Conservation (phyloP, 169 alveolate genomes). For the Prorocentrum cordatum region DNA sequence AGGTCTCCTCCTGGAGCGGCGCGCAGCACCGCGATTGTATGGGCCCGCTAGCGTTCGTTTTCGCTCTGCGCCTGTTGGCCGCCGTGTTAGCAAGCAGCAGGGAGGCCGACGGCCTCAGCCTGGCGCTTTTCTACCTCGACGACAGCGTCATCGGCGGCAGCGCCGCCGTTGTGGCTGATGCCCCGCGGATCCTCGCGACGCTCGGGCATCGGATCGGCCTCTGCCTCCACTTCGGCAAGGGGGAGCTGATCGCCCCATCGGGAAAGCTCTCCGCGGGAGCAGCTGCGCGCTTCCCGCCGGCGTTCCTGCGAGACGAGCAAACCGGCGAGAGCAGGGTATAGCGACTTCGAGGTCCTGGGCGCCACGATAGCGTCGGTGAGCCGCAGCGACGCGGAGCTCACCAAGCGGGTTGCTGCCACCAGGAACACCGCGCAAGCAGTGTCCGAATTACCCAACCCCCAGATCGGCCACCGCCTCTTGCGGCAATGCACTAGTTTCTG, state of each 20-base stretch:
- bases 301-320: no score
- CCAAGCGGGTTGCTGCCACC: no score
- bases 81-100: background rate
- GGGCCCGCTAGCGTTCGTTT: background rate
- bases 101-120: background rate
- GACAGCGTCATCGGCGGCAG: background rate
- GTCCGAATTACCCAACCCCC: no score
- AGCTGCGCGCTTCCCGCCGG: no score
- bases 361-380: no score
- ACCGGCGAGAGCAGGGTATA: no score
- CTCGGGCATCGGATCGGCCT: background rate
- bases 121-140: background rate
- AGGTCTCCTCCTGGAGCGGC: background rate
- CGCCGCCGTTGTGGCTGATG: background rate
- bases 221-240: background rate
- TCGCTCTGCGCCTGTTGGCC: background rate
- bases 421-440: no score
- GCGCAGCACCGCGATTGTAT: background rate
- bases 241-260: background rate
- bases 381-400: no score
- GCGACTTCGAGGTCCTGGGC: no score
- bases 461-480: no score
- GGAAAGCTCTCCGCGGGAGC: no score
- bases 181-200: background rate
- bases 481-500: no score